A percentile compares a stretch with the other conserved stretches of the same genome.
phyloP scores from a whole-genome alignment of 208 protist species.

The Crithidia acanthocephali region DNA sequence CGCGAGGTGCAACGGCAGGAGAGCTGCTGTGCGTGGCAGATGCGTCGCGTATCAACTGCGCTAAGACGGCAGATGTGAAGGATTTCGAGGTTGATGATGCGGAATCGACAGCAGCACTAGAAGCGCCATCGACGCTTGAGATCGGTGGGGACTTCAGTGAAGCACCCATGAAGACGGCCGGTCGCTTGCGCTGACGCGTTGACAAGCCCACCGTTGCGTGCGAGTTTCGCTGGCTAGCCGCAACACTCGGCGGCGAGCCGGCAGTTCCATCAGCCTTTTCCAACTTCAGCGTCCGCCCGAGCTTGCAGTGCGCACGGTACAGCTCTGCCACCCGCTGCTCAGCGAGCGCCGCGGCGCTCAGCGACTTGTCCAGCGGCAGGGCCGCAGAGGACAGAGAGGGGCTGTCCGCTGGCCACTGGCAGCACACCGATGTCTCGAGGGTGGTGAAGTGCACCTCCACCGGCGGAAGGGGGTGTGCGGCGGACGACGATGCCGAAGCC shows the following conservation, averaged over 20 bases:
- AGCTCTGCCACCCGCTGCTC: conserved; percentile 10
- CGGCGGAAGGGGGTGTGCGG: not conserved
- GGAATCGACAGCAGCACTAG: not conserved
- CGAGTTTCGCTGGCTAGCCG: not conserved
- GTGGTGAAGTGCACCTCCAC: conserved; percentile 50
- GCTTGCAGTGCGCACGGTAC: conserved; percentile 27
- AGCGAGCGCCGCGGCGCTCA: not conserved
- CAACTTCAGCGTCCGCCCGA: conserved; percentile 16
- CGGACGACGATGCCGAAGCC: too few relatives aligned
- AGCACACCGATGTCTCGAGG: conserved; percentile 41
- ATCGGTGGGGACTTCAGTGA: conserved; percentile 10
- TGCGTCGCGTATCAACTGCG: conserved; percentile 5
- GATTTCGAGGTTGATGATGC: not conserved
- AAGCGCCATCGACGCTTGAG: not conserved
- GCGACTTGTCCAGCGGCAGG: not conserved
- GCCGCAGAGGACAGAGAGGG: conserved; percentile 1
- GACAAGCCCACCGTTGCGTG: not conserved
- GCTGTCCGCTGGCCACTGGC: not conserved
- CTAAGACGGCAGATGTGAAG: conserved; percentile 24
- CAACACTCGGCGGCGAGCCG: not conserved
- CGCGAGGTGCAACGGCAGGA: not conserved
- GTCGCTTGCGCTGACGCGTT: not conserved
- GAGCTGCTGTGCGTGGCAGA: not conserved
- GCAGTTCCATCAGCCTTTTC: not conserved
- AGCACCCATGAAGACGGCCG: conserved; percentile 30